phyloP scores from a whole-genome alignment of 2,329 filamentous ascomycete species.

The Diaporthe citri region DNA sequence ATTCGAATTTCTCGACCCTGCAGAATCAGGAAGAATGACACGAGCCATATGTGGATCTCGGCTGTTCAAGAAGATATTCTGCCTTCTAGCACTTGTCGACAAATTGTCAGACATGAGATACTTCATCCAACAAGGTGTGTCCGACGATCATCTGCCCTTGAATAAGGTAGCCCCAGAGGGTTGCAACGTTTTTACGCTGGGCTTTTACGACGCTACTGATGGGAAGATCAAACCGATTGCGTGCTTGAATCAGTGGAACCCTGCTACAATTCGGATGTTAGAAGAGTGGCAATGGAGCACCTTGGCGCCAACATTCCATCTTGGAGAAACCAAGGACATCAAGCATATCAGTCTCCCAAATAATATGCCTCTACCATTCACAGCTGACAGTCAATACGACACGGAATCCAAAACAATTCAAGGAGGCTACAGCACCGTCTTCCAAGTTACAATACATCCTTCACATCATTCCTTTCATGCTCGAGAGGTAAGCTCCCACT shows the following conservation, averaged over 20 bases:
- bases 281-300: conserved; percentile 39
- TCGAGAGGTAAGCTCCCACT: background rate
- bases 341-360: conserved; percentile 15
- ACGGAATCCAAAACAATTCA: background rate
- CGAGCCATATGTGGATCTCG: background rate
- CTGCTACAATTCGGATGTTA: conserved; percentile 27
- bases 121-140: background rate
- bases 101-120: background rate
- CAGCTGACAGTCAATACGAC: background rate
- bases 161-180: background rate
- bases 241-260: conserved; percentile 26
- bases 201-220: background rate
- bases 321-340: conserved; percentile 12
- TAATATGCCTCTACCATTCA: conserved; percentile 33
- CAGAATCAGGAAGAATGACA: too few relatives aligned
- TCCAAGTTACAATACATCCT: conserved; percentile 39
- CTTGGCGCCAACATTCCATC: conserved; percentile 34
- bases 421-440: conserved; percentile 35
- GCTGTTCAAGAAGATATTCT: background rate
- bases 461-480: conserved; percentile 39
- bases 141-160: conserved; percentile 35
- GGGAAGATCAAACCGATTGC: background rate
- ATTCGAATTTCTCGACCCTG: too few relatives aligned
- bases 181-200: background rate
- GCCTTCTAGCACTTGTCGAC: background rate